A percentile compares a stretch with the other conserved stretches of the same genome.
Conservation (phyloP, 2,329 filamentous ascomycete species). For the Hypoxylon rubiginosum region DNA sequence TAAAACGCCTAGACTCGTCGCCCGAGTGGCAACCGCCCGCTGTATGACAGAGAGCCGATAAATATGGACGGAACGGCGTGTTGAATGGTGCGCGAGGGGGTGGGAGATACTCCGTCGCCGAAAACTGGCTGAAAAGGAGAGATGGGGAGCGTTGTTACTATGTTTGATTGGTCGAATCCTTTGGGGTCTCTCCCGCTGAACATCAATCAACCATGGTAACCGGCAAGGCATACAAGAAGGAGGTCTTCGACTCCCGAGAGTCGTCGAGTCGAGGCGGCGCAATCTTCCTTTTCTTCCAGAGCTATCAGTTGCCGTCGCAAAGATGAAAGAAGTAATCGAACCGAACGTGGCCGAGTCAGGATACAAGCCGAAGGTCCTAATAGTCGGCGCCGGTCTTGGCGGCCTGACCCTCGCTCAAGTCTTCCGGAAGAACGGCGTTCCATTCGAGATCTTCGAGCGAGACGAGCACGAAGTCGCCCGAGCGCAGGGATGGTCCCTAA, state of each 20-base stretch:
- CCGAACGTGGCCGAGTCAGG: slow-evolving; percentile 23
- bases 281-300: slow-evolving; percentile 5
- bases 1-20: neutral
- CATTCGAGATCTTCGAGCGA: slow-evolving; percentile 45
- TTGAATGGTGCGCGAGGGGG: neutral
- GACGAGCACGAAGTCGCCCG: slow-evolving; percentile 40
- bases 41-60: slow-evolving; percentile 1
- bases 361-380: slow-evolving; percentile 40
- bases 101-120: slow-evolving; percentile 40
- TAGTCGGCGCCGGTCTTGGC: slow-evolving; percentile 44
- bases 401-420: slow-evolving; percentile 44
- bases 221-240: slow-evolving; percentile 23
- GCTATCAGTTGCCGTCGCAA: neutral
- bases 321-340: slow-evolving; percentile 35
- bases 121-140: slow-evolving; percentile 11
- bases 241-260: neutral
- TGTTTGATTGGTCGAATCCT: slow-evolving; percentile 19
- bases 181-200: neutral
- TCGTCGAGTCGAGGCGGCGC: neutral
- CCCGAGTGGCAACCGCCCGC: slow-evolving; percentile 1
- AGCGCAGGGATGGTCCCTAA: slow-evolving; percentile 43
- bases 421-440: slow-evolving; percentile 41
- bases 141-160: neutral
- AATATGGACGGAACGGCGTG: neutral
- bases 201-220: neutral